A percentile compares a stretch with the other conserved stretches of the same genome.
Evolutionary conservation across 345 rosid genomes (phyloP).

Genomic region (Camelina hispida): DNA sequence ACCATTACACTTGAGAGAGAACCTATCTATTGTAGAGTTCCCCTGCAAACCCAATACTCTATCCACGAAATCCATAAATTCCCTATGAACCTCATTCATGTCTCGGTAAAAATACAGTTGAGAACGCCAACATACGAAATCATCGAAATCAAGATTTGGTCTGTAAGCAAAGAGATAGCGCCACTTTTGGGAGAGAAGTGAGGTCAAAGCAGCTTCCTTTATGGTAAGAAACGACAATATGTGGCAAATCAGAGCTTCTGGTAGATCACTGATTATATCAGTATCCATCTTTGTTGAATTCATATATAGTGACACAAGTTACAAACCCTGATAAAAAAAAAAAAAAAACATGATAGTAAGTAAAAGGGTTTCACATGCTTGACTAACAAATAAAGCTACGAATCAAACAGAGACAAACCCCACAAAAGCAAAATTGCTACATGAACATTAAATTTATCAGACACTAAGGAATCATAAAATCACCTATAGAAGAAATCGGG

Average conservation of each 20-base stretch:
- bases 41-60: not conserved
- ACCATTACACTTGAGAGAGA: not conserved
- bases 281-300: not conserved
- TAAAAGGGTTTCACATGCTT: too few species aligned
- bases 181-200: conserved; percentile 29
- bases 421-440: too few species aligned
- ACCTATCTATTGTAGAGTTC: not conserved
- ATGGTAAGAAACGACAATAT: conserved; percentile 6
- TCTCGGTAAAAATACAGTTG: too few species aligned
- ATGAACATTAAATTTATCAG: too few species aligned
- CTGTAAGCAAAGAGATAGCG: not conserved
- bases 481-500: too few species aligned
- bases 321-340: not conserved
- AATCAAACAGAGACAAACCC: too few species aligned
- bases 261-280: conserved; percentile 1
- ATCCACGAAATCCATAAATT: not conserved
- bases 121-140: not conserved
- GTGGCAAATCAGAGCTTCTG: conserved; percentile 3
- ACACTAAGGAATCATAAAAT: too few species aligned
- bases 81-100: too few species aligned
- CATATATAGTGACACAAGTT: not conserved
- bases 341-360: too few species aligned
- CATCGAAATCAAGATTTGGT: conserved; percentile 28
- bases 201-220: conserved; percentile 19
- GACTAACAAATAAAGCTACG: too few species aligned